Evolutionary conservation across 768 basidiomycete species (phyloP), one percentile per base, ranked within the genome.

Genomic region (Nidularia pulvinata): DNA sequence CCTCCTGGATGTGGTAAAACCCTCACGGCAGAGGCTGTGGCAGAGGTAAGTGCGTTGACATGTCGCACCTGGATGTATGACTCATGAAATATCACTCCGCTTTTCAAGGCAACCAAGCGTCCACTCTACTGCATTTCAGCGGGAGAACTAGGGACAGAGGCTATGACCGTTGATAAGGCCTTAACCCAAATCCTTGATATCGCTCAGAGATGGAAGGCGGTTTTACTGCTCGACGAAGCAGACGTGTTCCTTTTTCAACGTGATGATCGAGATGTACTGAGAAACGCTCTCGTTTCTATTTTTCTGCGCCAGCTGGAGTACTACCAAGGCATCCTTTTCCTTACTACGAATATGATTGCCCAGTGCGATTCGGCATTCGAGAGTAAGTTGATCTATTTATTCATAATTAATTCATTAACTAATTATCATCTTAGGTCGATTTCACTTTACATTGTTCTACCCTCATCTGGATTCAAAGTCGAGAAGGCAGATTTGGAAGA

Each of bases 231-330:
- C 10, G 72, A 74, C 52, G 72, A 74, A 47, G 69, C 69, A 2
- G 70, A 72, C 37, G 69, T 72, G 0, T 74, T 72, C 49, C 49
- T 74, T 7, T 57, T 66, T 47, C 37, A 58, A 50, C 59, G 72
- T 1, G 55, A 49, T 22, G 48, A 37, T 16, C 50, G 19, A 0
- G 66, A 68, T 54, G 43, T 72, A 3, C 37, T 48, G 7, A 60
- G 70, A 37, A 74, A 74, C 46, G 69, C 70, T 7, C 57, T 70
- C 1, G 69, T 72, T 7, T 65, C 71, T 7, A 67, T 74, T 33
- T 72, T 74, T 53, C 59, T 74, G 7, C 59, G 71, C 4, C 68
- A 68, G 47, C 60, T 74, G 14, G 72, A 74, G 58, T 72, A 70
- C 52, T 70, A 70, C 44, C 68, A 67, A 46, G 70, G 72, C n/a